phyloP scores from a whole-genome alignment of 306 rosid species.

The Prinsepia uniflora region DNA sequence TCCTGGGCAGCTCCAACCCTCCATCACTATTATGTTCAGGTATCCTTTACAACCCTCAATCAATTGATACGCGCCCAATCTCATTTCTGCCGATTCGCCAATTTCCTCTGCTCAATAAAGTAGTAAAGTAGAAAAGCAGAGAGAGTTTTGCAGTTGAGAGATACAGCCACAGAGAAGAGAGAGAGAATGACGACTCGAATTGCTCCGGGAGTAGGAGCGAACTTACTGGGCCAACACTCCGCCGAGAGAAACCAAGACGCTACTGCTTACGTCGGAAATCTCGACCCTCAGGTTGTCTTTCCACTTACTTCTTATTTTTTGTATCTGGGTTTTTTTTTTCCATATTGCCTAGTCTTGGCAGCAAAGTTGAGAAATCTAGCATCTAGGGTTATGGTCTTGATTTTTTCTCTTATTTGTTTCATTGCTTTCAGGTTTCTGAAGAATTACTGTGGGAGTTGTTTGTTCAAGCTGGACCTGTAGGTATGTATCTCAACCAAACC shows the following conservation, averaged over 20 bases:
- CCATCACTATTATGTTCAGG: background rate
- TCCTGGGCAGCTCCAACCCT: background rate
- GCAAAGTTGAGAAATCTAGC: background rate
- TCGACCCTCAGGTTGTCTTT: slow-evolving; percentile 69
- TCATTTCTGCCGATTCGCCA: background rate
- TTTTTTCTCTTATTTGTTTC: background rate
- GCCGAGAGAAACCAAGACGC: slow-evolving; percentile 99
- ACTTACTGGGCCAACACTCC: slow-evolving; percentile 72
- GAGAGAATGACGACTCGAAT: slow-evolving; percentile 80
- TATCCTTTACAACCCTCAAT: background rate
- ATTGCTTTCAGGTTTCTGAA: slow-evolving; percentile 36
- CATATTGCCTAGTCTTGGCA: background rate
- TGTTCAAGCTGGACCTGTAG: slow-evolving; percentile 67
- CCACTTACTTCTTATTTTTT: background rate
- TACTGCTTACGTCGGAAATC: slow-evolving; percentile 96
- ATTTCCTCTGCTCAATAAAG: background rate
- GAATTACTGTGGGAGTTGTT: slow-evolving; percentile 60
- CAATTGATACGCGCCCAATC: background rate
- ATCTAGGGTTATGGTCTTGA: slow-evolving; percentile 8
- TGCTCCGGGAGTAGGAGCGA: slow-evolving; percentile 97
- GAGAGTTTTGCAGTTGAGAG: too few species aligned
- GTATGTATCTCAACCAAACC: slow-evolving; percentile 23
- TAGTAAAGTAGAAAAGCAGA: background rate
- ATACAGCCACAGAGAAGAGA: background rate
- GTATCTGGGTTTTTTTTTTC: background rate